These are phyloP conservation scores for Xylaria cubensis DNA, from an alignment of 495 filamentous ascomycete species.

Conservation along the genomic window DNA sequence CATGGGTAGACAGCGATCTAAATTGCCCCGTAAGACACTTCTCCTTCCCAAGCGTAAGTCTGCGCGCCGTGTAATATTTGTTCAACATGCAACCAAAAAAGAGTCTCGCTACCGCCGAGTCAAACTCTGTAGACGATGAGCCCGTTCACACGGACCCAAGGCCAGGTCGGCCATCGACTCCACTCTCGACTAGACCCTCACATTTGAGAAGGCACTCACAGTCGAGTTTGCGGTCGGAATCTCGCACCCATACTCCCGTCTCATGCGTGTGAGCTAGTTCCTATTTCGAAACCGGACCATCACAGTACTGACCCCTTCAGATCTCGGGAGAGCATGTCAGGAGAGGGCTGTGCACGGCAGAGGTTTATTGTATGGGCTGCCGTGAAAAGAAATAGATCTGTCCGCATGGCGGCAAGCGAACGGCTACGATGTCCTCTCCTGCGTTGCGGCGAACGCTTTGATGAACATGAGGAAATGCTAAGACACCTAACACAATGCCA, in stretches of 20 bases:
- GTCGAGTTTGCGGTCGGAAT: slow-evolving; percentile 34
- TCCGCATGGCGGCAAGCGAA: slow-evolving; percentile 49
- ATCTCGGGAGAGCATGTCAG: slow-evolving; percentile 44
- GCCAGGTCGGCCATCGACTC: slow-evolving; percentile 32
- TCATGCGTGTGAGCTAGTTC: slow-evolving; percentile 42
- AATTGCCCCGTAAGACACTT: slow-evolving; percentile 36
- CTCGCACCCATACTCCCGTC: slow-evolving; percentile 28
- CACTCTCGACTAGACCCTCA: slow-evolving; percentile 27
- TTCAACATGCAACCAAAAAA: slow-evolving; percentile 39
- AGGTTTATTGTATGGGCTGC: slow-evolving; percentile 59
- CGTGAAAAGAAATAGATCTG: slow-evolving; percentile 55
- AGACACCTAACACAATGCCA: slow-evolving; percentile 50
- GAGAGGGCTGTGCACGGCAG: slow-evolving; percentile 53
- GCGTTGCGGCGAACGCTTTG: slow-evolving; percentile 48
- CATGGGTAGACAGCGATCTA: slow-evolving; percentile 43
- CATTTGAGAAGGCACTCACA: slow-evolving; percentile 35
- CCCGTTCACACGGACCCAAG: slow-evolving; percentile 36
- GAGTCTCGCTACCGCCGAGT: slow-evolving; percentile 36
- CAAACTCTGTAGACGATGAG: slow-evolving; percentile 33
- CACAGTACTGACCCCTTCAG: slow-evolving; percentile 44
- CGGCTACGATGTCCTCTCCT: slow-evolving; percentile 52
- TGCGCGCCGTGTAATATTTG: slow-evolving; percentile 26
- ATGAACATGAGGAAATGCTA: slow-evolving; percentile 55
- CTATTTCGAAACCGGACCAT: not conserved
- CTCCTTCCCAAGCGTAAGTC: slow-evolving; percentile 37